Conservation (phyloP, 2,329 filamentous ascomycete genomes). For the Amphichorda felina region DNA sequence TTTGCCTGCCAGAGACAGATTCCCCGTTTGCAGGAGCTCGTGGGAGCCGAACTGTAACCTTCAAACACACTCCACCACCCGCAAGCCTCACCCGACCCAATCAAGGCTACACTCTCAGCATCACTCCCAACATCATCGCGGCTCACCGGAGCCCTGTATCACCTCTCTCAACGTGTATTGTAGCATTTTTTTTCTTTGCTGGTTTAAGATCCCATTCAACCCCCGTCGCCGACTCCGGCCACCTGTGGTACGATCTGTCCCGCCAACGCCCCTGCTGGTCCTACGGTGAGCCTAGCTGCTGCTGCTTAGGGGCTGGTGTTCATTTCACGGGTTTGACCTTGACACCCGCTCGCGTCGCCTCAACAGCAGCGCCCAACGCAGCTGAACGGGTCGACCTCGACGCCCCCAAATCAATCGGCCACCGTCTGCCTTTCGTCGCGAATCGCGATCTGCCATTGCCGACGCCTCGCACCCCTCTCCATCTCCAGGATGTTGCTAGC, state of each 20-base stretch:
- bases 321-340: not conserved
- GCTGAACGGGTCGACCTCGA: not conserved
- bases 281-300: not conserved
- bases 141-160: not conserved
- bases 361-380: not conserved
- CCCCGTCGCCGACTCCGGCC: not conserved
- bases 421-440: not conserved
- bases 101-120: not conserved
- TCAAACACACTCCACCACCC: constrained; percentile 2
- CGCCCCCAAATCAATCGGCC: not conserved
- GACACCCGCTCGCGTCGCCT: not conserved
- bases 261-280: not conserved
- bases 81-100: constrained; percentile 4
- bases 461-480: not conserved
- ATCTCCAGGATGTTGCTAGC: constrained; percentile 47
- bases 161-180: not conserved
- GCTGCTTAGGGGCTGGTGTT: not conserved
- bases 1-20: constrained; percentile 8
- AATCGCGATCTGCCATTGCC: not conserved
- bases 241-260: not conserved
- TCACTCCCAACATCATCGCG: not conserved
- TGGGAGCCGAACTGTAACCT: constrained; percentile 3
- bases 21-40: constrained; percentile 8
- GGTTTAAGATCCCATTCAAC: too few relatives aligned
- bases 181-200: not conserved